A percentile compares a stretch with the other conserved stretches of the same genome.
Evolutionary conservation across 768 basidiomycete species (phyloP).

Genomic region (Cystofilobasidium capitatum): DNA sequence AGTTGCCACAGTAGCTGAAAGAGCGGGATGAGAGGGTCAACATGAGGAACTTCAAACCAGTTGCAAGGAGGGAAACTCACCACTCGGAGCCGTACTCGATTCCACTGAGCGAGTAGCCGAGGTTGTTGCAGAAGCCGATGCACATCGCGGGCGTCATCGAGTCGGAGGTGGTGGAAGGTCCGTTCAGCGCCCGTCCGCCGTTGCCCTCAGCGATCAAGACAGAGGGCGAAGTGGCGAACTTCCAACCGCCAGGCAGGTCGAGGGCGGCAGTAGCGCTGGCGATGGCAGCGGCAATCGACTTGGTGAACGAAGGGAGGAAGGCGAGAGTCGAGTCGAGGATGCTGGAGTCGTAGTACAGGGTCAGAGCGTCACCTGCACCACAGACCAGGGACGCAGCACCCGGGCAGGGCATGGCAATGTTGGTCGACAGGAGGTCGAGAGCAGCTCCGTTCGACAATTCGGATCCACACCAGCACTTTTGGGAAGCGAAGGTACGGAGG

Average conservation of each 20-base stretch:
- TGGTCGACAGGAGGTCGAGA: too few species aligned
- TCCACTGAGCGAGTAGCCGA: constrained; percentile 2
- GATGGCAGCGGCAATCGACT: not conserved
- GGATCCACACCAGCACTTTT: too few species aligned
- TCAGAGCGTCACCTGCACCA: not conserved
- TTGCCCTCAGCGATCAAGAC: constrained; percentile 15
- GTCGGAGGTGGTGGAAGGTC: constrained; percentile 14
- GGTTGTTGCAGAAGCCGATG: constrained; percentile 4
- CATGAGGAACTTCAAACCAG: not conserved
- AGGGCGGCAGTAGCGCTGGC: not conserved
- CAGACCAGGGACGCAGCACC: constrained; percentile 2
- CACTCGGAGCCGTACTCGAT: constrained; percentile 11
- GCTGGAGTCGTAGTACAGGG: constrained; percentile 3
- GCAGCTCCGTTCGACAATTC: too few species aligned
- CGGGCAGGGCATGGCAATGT: constrained; percentile 19
- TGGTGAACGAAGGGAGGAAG: not conserved
- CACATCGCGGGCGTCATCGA: constrained; percentile 4
- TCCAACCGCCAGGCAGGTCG: not conserved
- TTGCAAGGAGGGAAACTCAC: not conserved
- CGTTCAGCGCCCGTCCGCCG: constrained; percentile 30
- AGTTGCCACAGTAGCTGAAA: constrained; percentile 43
- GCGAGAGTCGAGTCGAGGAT: not conserved
- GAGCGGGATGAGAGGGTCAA: not conserved
- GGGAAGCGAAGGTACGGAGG: not conserved
- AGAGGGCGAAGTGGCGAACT: too few species aligned